These are phyloP conservation scores for Trichoderma aggressivum DNA, from an alignment of 2,329 filamentous ascomycete species.

Conservation along the genomic window DNA sequence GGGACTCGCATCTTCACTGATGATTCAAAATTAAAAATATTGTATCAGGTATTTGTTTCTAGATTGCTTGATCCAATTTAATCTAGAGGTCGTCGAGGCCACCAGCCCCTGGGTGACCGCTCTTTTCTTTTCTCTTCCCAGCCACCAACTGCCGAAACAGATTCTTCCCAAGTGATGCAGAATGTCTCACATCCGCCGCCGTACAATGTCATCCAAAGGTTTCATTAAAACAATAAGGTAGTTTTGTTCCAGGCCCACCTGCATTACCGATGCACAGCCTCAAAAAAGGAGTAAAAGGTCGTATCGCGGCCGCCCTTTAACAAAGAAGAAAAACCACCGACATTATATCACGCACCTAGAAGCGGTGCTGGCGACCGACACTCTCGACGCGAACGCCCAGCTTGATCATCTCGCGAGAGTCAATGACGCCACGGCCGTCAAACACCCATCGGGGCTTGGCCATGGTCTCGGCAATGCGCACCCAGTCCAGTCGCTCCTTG, in stretches of 20 bases:
- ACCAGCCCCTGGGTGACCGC: not conserved
- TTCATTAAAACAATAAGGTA: conserved; percentile 30
- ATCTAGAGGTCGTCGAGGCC: conserved; percentile 1
- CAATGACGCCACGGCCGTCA: conserved; percentile 54
- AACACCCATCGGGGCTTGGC: conserved; percentile 54
- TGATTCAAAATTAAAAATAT: not conserved
- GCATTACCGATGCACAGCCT: conserved; percentile 16
- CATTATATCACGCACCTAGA: conserved; percentile 27
- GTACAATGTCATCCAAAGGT: conserved; percentile 28
- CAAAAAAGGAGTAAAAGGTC: conserved; percentile 15
- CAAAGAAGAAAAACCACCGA: not conserved
- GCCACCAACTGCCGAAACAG: conserved; percentile 10
- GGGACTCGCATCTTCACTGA: not conserved
- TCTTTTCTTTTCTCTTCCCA: not conserved
- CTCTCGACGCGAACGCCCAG: conserved; percentile 53
- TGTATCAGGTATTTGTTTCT: not conserved
- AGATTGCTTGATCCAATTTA: conserved; percentile 7
- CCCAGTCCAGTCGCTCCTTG: conserved; percentile 52
- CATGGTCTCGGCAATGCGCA: conserved; percentile 47
- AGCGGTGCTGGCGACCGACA: conserved; percentile 47
- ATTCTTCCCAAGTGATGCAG: conserved; percentile 16
- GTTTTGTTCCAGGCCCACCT: conserved; percentile 13
- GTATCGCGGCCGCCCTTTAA: conserved; percentile 16
- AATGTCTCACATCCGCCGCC: conserved; percentile 26
- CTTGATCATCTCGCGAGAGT: conserved; percentile 45